Evolutionary conservation across 2,329 filamentous ascomycete genomes (phyloP).

Genomic region (Beauveria asiatica): DNA sequence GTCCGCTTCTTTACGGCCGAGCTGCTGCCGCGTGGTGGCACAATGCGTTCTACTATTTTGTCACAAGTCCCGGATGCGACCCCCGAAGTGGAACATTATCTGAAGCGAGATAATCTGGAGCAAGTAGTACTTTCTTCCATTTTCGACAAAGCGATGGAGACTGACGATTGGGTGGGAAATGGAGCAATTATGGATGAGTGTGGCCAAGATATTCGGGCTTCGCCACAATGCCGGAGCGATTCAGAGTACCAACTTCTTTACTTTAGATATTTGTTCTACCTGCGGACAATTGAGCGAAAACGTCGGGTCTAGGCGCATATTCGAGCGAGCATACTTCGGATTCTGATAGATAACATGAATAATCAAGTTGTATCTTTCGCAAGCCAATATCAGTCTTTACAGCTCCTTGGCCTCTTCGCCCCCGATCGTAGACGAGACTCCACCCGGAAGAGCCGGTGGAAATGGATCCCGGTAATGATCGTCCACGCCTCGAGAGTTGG

Average conservation of each 20-base stretch:
- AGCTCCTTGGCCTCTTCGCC: background rate
- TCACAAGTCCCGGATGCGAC: background rate
- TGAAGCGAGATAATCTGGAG: background rate
- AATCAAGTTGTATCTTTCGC: background rate
- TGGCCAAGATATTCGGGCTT: background rate
- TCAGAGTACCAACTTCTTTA: background rate
- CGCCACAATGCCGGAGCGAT: background rate
- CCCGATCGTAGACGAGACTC: background rate
- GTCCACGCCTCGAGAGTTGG: conserved; percentile 12
- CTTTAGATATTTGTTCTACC: background rate
- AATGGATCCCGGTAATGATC: conserved; percentile 8
- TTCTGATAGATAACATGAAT: background rate
- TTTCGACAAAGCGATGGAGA: background rate
- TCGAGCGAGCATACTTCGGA: background rate
- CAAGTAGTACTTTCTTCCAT: background rate
- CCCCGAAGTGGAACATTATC: background rate
- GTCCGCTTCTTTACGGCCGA: background rate
- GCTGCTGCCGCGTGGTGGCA: background rate
- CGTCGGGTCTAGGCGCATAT: background rate
- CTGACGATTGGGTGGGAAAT: background rate
- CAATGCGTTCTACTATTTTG: background rate
- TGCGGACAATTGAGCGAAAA: background rate
- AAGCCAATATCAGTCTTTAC: background rate
- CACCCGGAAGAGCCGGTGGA: background rate
- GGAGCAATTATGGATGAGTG: background rate